These are phyloP conservation scores for Ceratocystis diversiconidia DNA, from an alignment of 2,329 filamentous ascomycete genomes.

Conservation along the genomic window DNA sequence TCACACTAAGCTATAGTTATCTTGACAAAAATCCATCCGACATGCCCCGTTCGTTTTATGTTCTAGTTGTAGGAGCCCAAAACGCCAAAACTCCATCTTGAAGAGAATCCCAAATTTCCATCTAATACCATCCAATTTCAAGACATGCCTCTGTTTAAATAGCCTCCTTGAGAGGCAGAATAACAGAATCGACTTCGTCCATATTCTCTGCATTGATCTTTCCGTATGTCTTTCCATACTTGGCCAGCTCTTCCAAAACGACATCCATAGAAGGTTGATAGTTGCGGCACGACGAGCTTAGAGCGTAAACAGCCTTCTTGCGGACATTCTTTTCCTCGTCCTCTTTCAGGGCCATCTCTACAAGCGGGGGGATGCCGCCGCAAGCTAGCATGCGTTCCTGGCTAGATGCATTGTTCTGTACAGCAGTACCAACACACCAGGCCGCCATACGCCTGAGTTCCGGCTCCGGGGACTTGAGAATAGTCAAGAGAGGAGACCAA, in stretches of 20 bases:
- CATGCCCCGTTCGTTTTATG: background rate
- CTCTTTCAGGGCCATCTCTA: slow-evolving; percentile 46
- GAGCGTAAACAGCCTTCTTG: slow-evolving; percentile 77
- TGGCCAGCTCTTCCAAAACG: slow-evolving; percentile 46
- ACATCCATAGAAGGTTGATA: slow-evolving; percentile 70
- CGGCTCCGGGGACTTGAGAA: slow-evolving; percentile 51
- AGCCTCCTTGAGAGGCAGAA: slow-evolving; percentile 40
- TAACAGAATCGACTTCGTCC: slow-evolving; percentile 67
- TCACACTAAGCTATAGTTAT: slow-evolving; percentile 39
- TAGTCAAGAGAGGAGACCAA: slow-evolving; percentile 65
- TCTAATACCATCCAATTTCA: background rate
- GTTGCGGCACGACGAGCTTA: slow-evolving; percentile 77
- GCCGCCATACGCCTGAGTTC: slow-evolving; percentile 74
- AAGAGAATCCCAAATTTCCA: slow-evolving; percentile 5
- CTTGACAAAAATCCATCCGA: slow-evolving; percentile 74
- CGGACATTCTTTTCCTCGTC: slow-evolving; percentile 51
- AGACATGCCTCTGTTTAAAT: background rate
- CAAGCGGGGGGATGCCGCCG: slow-evolving; percentile 57
- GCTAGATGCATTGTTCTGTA: slow-evolving; percentile 82
- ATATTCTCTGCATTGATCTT: slow-evolving; percentile 74
- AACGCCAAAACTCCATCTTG: slow-evolving; percentile 13
- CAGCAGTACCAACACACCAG: slow-evolving; percentile 89
- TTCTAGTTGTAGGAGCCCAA: slow-evolving; percentile 8
- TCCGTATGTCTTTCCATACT: slow-evolving; percentile 39
- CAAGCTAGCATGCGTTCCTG: slow-evolving; percentile 55